phyloP scores from a whole-genome alignment of 345 rosid species.

The Populus alba region DNA sequence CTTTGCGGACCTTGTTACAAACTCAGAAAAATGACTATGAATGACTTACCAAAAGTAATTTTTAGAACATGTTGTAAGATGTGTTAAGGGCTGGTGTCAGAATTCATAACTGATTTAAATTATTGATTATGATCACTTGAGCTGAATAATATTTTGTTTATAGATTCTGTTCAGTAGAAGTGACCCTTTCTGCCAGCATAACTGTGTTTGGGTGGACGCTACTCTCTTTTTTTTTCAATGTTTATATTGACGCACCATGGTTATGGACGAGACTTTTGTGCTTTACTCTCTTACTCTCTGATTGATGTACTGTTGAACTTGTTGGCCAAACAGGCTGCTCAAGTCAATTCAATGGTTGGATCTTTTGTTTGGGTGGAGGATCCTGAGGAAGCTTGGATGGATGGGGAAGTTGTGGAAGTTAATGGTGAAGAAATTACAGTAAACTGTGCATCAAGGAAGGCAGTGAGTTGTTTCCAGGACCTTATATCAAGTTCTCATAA shows the following conservation, averaged over 20 bases:
- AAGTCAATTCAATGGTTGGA: constrained; percentile 13
- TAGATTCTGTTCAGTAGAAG: not conserved
- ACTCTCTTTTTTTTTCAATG: not conserved
- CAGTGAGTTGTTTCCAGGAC: constrained; percentile 8
- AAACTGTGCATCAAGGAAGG: constrained; percentile 20
- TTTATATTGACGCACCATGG: not conserved
- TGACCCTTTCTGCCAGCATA: not conserved
- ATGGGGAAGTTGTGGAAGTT: constrained; percentile 30
- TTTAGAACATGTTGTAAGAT: not conserved
- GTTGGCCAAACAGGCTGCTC: constrained; percentile 19
- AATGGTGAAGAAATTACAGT: constrained; percentile 22
- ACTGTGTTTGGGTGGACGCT: not conserved
- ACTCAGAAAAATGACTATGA: not conserved
- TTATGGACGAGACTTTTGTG: not conserved
- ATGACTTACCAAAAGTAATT: not conserved
- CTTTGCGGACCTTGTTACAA: not conserved
- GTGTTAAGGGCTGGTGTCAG: not conserved
- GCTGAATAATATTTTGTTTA: not conserved
- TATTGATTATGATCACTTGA: not conserved
- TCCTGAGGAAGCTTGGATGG: constrained; percentile 29
- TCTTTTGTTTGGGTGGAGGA: constrained; percentile 28
- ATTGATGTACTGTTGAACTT: constrained; percentile 11
- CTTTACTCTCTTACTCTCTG: not conserved
- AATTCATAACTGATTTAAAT: not conserved
- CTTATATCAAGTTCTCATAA: not conserved